Evolutionary conservation across 805 yeast genomes (phyloP), one percentile per base, ranked within the genome.

Genomic region (Candida tibetensis): DNA sequence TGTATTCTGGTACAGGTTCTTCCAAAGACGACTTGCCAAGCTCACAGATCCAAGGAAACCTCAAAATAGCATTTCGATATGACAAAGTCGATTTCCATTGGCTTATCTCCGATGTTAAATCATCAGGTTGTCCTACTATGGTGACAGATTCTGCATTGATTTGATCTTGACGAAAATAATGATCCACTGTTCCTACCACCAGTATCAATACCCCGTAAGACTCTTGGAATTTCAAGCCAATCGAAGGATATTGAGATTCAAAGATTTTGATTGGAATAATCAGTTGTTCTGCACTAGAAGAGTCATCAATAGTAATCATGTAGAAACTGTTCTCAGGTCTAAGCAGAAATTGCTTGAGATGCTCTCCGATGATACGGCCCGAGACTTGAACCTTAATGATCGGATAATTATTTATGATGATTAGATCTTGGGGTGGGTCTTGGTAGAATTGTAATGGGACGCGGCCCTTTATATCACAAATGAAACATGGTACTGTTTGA

Each of bases 331-430:
- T n/a, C 33, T 25, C 12, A 33, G 41, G 30, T 7, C 14, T 32
- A 27, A 33, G 28, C 4, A 36, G 39, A 17, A 31, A 34, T 10
- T 47, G 54, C 15, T 39, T 49, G 32, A 38, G 46, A 19, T 9
- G 28, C 15, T 19, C 28, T 23, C 46, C 49, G 18, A 49, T 46
- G 9, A 68, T 45, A 6, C 56, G 49, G 2, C 73, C 73, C 17
- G 46, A 37, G 1, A 68, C 42, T 4, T 36, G 42, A 2, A 61
- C 39, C 6, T 32, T 42, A 18, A 42, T 46, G 1, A 69, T 45
- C 3, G 74, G 74, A 43, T 65, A 55, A 40, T 68, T 69, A 27
- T 56, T 53, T 4, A 67, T 47, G 29, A 57, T 25, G 17, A 17
- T 44, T 22, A 27, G 28, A 45, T 15, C 49, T 10, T 15, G 17